phyloP scores from a whole-genome alignment of 176 grass and related monocot genomes.

The Carex littledalei region DNA sequence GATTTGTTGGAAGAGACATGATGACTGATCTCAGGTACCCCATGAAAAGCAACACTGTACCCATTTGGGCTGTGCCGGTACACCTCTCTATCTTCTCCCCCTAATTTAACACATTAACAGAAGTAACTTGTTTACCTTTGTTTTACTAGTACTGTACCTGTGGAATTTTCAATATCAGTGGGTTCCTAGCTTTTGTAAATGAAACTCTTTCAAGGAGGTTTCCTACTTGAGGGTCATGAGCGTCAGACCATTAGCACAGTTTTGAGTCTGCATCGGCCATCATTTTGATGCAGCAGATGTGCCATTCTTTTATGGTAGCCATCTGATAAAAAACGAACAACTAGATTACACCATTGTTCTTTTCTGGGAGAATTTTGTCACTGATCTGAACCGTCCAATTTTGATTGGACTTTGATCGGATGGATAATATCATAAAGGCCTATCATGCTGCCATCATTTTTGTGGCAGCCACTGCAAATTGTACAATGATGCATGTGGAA shows the following conservation, averaged over 20 bases:
- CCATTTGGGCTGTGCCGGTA: constrained; percentile 84
- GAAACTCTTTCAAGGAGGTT: background rate
- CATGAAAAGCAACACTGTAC: constrained; percentile 71
- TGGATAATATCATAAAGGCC: background rate
- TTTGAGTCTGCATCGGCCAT: background rate
- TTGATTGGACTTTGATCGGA: background rate
- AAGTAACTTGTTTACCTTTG: constrained; percentile 12
- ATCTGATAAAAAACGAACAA: background rate
- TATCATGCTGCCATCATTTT: background rate
- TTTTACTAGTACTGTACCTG: background rate
- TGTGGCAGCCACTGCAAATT: background rate
- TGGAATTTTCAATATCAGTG: background rate
- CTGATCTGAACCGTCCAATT: background rate
- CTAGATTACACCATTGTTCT: background rate
- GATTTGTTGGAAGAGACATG: constrained; percentile 71
- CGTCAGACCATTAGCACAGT: background rate
- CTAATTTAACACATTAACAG: background rate
- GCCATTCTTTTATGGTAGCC: background rate
- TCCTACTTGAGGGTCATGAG: background rate
- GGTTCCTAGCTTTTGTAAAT: background rate
- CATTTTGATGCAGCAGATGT: background rate
- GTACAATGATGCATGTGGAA: background rate
- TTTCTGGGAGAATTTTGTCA: background rate
- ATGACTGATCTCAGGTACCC: constrained; percentile 76
- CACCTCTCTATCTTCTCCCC: constrained; percentile 4